A percentile compares a stretch with the other conserved stretches of the same genome.
These are phyloP conservation scores for Coemansia sp. DNA, from an alignment of 192 early-diverging fungal genomes.

Conservation along the genomic window DNA sequence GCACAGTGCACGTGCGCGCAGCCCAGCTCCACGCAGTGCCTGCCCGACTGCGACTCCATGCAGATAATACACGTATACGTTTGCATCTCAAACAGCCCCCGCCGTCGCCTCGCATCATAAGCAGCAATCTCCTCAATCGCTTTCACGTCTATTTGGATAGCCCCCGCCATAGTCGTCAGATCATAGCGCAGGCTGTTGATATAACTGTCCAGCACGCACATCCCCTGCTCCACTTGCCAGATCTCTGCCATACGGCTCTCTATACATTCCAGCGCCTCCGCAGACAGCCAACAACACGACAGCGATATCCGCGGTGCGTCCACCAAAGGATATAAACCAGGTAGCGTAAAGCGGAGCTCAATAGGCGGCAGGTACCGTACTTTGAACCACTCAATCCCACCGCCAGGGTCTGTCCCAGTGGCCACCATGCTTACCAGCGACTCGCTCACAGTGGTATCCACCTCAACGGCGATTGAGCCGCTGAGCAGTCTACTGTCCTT, in stretches of 20 bases:
- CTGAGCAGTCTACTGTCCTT: background rate
- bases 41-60: constrained; percentile 30
- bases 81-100: constrained; percentile 9
- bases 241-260: background rate
- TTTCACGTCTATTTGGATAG: background rate
- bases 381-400: background rate
- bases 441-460: constrained; percentile 5
- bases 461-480: constrained; percentile 9
- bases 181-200: constrained; percentile 7
- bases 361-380: constrained; percentile 12
- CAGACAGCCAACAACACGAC: constrained; percentile 16
- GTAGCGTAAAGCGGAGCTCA: constrained; percentile 10
- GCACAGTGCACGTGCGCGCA: constrained; percentile 23
- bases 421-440: background rate
- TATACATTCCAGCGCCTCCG: background rate
- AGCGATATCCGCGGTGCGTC: constrained; percentile 9
- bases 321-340: constrained; percentile 3
- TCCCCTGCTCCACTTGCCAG: constrained; percentile 12
- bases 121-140: background rate
- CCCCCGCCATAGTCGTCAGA: background rate
- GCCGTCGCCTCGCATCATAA: background rate
- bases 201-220: constrained; percentile 23
- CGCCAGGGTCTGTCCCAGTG: background rate
- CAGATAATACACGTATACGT: constrained; percentile 22
- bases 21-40: constrained; percentile 21